phyloP scores from a whole-genome alignment of 1,139 yeast genomes.

The Saccharomyces pastorianus region DNA sequence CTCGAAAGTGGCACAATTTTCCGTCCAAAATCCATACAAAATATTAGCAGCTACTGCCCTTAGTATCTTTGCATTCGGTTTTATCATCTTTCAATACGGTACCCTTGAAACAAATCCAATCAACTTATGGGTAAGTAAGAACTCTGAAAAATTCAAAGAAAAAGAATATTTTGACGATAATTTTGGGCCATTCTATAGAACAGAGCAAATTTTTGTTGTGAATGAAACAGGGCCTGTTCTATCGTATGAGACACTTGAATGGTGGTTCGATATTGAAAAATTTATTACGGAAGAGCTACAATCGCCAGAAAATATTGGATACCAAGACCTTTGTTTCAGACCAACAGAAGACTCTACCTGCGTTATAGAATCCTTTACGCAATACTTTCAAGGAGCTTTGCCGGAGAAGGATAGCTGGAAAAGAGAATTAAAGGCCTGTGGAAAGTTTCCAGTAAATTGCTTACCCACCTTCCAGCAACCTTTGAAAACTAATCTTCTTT shows the following conservation, averaged over 20 bases:
- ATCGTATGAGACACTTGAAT: slow-evolving; percentile 57
- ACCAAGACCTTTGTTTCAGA: slow-evolving; percentile 72
- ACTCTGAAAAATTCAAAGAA: slow-evolving; percentile 63
- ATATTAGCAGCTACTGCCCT: slow-evolving; percentile 4
- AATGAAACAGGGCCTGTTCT: slow-evolving; percentile 58
- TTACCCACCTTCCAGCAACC: slow-evolving; percentile 90
- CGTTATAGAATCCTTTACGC: slow-evolving; percentile 84
- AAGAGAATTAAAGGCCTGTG: slow-evolving; percentile 47
- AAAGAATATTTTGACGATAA: slow-evolving; percentile 63
- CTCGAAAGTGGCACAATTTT: slow-evolving; percentile 44
- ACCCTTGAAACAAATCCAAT: slow-evolving; percentile 73
- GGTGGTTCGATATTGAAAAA: slow-evolving; percentile 82
- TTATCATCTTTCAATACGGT: slow-evolving; percentile 45
- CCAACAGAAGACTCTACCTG: slow-evolving; percentile 70
- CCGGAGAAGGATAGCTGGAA: slow-evolving; percentile 52
- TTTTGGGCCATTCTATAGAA: slow-evolving; percentile 88
- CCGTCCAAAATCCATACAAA: slow-evolving; percentile 49
- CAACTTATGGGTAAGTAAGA: slow-evolving; percentile 81
- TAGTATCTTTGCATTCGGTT: slow-evolving; percentile 45
- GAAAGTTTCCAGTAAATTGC: slow-evolving; percentile 83
- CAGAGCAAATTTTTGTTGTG: slow-evolving; percentile 75
- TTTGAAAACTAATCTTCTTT: slow-evolving; percentile 57
- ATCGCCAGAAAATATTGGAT: slow-evolving; percentile 29
- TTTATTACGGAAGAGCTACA: slow-evolving; percentile 36
- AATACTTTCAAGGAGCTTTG: slow-evolving; percentile 69